Base-by-base conservation (phyloP, 2,329 filamentous ascomycete genomes). In the Coniochaeta ligniaria region DNA sequence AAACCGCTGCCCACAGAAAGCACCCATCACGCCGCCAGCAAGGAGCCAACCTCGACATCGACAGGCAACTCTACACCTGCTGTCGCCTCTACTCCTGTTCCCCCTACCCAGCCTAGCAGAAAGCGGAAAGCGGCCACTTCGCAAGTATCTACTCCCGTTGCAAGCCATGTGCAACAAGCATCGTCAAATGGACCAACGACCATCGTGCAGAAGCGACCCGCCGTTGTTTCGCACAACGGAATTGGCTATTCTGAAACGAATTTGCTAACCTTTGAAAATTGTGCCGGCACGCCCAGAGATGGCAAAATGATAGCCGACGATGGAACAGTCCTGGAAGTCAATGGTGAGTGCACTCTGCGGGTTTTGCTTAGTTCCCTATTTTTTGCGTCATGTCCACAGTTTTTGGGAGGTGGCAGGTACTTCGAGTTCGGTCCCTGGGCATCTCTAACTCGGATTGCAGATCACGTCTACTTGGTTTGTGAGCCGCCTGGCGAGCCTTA, bases 401-500 rank as follows among this genome's bases (percentile, higher is more conserved):
- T 59, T 58, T 60, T 52, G 55, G 33, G 43, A 45, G 56, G 47
- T 52, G 47, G 47, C 47, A 31, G 24, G 14, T 26, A 12, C 57
- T 22, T 33, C 28, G 20, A n/a, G 28, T 50, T 59, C 41, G n/a
- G 11, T 24, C 24, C 38, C 41, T 7, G n/a, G 24, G 20, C 17
- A 26, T 38, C 14, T 36, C 54, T 56, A 56, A 56, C 35, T 38
- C 12, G 7, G 2, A 20, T 59, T 64, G 64, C 74, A 86, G 83
- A 86, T 75, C 82, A 98, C 78, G 91, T 96, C 66, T 99, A 98
- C 80, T 85, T 98, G 64, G 90, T 99, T 65, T 98, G 93, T 76
- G 95, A 99, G 76, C 95, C 95, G 58, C 95, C 95, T 17, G 95
- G 95, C 59, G 95, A 99, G 76, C 95, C 95, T 60, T 99, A 99